A percentile compares a stretch with the other conserved stretches of the same genome.
These are phyloP conservation scores for Coemansia sp. DNA, from an alignment of 192 early-diverging fungal genomes.

Conservation along the genomic window DNA sequence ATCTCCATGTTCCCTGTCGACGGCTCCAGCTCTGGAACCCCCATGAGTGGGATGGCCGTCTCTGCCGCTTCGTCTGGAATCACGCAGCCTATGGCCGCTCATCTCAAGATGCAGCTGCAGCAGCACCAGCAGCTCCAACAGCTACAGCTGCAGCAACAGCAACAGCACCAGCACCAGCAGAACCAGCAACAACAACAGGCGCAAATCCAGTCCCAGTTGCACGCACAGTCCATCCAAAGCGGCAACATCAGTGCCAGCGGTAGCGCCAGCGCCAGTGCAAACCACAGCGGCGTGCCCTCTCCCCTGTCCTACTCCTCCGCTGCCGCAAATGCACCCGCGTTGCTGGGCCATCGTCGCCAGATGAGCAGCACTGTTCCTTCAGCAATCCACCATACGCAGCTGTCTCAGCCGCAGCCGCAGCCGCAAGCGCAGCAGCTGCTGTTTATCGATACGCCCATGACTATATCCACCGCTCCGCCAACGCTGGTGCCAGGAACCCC, in stretches of 20 bases:
- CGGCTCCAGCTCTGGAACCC: constrained; percentile 13
- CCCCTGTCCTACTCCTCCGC: constrained; percentile 19
- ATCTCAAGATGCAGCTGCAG: constrained; percentile 17
- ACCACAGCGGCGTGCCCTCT: constrained; percentile 31
- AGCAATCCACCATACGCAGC: neutral
- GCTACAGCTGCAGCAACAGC: neutral
- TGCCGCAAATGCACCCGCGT: neutral
- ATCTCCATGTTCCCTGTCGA: constrained; percentile 32
- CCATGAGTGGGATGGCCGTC: constrained; percentile 15
- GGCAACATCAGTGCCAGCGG: constrained; percentile 9
- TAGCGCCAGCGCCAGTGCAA: constrained; percentile 16
- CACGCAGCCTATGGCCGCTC: constrained; percentile 13
- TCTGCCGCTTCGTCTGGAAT: constrained; percentile 1
- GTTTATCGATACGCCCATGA: constrained; percentile 15
- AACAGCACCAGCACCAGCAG: constrained; percentile 11
- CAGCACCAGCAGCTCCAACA: constrained; percentile 6
- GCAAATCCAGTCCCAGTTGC: neutral
- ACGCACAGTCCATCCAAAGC: constrained; percentile 1
- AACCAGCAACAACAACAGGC: constrained; percentile 19
- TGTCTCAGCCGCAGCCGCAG: constrained; percentile 2
- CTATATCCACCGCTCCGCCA: constrained; percentile 20
- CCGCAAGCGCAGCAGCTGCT: constrained; percentile 15
- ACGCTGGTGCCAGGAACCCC: constrained; percentile 33
- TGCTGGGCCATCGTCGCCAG: constrained; percentile 23
- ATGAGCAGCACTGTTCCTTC: constrained; percentile 26